phyloP scores from a whole-genome alignment of 495 filamentous ascomycete species.

The Hypoxylon cercidicola region DNA sequence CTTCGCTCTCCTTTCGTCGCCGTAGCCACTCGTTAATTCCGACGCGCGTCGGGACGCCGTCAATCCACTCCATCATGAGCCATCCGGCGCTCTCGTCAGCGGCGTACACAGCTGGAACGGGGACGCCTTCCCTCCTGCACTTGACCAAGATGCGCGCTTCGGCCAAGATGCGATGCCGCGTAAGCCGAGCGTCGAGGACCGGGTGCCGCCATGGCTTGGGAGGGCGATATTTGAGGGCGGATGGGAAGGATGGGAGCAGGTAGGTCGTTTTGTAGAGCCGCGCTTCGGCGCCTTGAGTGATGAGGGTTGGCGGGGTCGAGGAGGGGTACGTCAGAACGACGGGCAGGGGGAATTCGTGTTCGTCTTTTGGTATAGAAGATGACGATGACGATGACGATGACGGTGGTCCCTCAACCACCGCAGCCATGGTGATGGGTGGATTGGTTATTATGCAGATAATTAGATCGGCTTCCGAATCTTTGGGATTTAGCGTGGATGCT shows the following conservation, averaged over 20 bases:
- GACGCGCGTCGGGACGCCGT: slow-evolving; percentile 73
- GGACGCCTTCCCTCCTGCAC: slow-evolving; percentile 78
- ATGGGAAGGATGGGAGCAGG: slow-evolving; percentile 72
- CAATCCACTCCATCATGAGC: slow-evolving; percentile 92
- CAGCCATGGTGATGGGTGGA: slow-evolving; percentile 26
- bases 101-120: slow-evolving; percentile 79
- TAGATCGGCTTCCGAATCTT: background rate
- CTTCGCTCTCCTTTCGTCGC: slow-evolving; percentile 43
- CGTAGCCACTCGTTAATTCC: slow-evolving; percentile 72
- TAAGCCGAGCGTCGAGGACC: slow-evolving; percentile 85
- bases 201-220: slow-evolving; percentile 94
- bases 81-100: slow-evolving; percentile 80
- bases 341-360: slow-evolving; percentile 65
- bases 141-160: slow-evolving; percentile 87
- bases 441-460: background rate
- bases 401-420: background rate
- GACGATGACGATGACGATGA: too few relatives aligned
- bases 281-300: slow-evolving; percentile 94
- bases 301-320: slow-evolving; percentile 66
- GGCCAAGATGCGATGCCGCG: slow-evolving; percentile 82
- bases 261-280: slow-evolving; percentile 89
- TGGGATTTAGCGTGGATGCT: background rate
- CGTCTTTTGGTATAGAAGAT: slow-evolving; percentile 3
- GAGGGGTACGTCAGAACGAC: slow-evolving; percentile 69
- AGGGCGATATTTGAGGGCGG: slow-evolving; percentile 92